Evolutionary conservation across 495 filamentous ascomycete genomes (phyloP), one percentile per base, ranked within the genome.

Genomic region (Podospora bellae-mahoneyi): DNA sequence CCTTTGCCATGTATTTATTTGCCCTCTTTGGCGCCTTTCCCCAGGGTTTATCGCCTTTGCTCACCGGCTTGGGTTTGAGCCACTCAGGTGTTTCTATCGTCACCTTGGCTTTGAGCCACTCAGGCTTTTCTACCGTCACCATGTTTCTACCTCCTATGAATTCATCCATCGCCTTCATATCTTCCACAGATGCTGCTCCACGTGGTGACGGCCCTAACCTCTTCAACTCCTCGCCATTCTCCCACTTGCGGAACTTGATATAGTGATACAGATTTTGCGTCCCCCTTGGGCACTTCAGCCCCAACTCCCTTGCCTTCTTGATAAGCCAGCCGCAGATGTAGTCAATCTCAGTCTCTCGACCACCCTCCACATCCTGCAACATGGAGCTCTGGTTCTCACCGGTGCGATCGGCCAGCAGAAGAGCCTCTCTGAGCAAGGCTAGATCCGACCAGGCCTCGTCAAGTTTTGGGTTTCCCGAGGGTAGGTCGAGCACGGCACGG

Each of bases 341-440:
- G n/a, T 58, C 55, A 19, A 58, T 58, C 55, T 58, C 55, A 1
- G 70, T 74, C 82, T 85, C 3, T 87, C 83, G 1, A 76, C 77
- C 48, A 80, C 75, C 20, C 55, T 19, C 55, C n/a, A 94, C 83
- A 77, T 97, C 93, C 73, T 93, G 90, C 26, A 92, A 75, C 93
- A 97, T 97, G 3, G 87, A 89, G 73, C 90, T 93, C 53, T 83
- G 84, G 74, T 96, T 94, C 48, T 83, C 77, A 1, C 78, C 80
- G 1, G 90, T 94, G 69, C 82, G 84, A n/a, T 81, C 76, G 6
- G 85, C 88, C 6, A 91, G 82, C 0, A 19, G 53, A 19, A 68
- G 66, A n/a, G 81, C 68, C 67, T 78, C 72, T 0, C 27, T 15
- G 1, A 66, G 53, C 16, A 82, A 72, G 6, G 19, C 54, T 15